A percentile compares a stretch with the other conserved stretches of the same genome.
Evolutionary conservation across 2,329 filamentous ascomycete species (phyloP).

Genomic region (Talaromyces sp.): DNA sequence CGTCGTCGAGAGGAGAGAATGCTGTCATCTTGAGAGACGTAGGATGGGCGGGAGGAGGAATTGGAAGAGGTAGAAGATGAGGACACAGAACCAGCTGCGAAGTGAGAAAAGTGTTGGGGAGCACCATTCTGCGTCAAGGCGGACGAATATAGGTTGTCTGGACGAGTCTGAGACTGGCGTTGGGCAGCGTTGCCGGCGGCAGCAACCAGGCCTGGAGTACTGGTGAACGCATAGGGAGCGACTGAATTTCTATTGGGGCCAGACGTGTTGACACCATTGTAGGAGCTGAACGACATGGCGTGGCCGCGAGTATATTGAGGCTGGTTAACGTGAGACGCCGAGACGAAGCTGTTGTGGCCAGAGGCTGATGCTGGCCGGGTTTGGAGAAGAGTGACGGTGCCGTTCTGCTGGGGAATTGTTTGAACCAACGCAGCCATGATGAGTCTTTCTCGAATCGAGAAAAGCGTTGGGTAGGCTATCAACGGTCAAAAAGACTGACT

Average conservation of each 20-base stretch:
- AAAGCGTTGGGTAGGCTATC: constrained; percentile 16
- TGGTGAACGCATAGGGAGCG: constrained; percentile 72
- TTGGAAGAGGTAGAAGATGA: constrained; percentile 48
- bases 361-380: constrained; percentile 62
- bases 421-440: constrained; percentile 83
- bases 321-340: constrained; percentile 24
- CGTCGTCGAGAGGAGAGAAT: constrained; percentile 35
- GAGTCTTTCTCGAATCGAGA: constrained; percentile 22
- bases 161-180: constrained; percentile 41
- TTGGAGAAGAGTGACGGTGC: constrained; percentile 66
- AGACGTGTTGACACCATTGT: constrained; percentile 27
- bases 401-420: constrained; percentile 69
- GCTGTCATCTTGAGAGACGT: constrained; percentile 47
- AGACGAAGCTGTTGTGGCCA: constrained; percentile 45
- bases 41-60: constrained; percentile 37
- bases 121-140: constrained; percentile 46
- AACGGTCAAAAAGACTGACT: constrained; percentile 15
- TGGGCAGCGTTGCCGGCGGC: constrained; percentile 41
- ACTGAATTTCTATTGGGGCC: constrained; percentile 54
- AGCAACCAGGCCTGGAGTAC: constrained; percentile 60
- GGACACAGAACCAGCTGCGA: constrained; percentile 50
- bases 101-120: constrained; percentile 38
- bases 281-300: constrained; percentile 39
- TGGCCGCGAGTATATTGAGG: constrained; percentile 36
- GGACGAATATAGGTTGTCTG: constrained; percentile 3